Base-by-base conservation (phyloP, 345 rosid genomes). In the Angophora floribunda region DNA sequence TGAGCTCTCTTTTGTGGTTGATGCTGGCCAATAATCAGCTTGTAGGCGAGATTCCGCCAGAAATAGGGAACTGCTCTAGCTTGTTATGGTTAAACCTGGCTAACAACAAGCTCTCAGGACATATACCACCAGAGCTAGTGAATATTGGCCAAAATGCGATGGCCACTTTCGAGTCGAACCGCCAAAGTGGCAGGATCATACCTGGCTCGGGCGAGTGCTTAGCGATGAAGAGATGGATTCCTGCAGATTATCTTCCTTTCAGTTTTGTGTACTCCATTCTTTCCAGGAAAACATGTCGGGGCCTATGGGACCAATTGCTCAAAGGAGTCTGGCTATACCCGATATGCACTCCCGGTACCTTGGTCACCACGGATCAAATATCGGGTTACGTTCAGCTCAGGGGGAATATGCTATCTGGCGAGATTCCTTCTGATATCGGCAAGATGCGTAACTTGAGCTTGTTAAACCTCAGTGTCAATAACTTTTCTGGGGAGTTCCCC, bases 231-330 rank as follows among this genome's bases (percentile, higher is more conserved):
- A 95, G 99, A 90, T 97, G 99, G 99, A 96, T 97, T 89, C 99
- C 99, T 47, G 99, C 97, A 41, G 96, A 96, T 89, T 96, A 96
- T 87, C 96, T 95, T 36, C 99, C 99, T 32, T 97, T 97, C 92
- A 95, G 55, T 87, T 97, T 97, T 86, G 97, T 91, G 24, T 95
- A 95, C 51, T 89, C 90, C 19, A 91, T 97, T 70, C 96, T 97
- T 57, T 93, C 96, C 1, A 93, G 96, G 87, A 95, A 94, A 92
- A 96, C 87, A 88, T 97, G 99, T 90, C 91, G 93, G 88, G 94
- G 92, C 92, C 28, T 95, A 86, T 97, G 99, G 99, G 94, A 96
- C 75, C 91, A 89, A 84, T 88, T 97, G 85, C 96, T 97, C 41
- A 95, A 89, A 92, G 98, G 99, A 78, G 10, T 30, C 51, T 97